Percentiles rank a stretch among this genome's conserved stretches.
These are phyloP conservation scores for Fraxinus angustifolia DNA, from an alignment of 305 asterid genomes.

Conservation along the genomic window DNA sequence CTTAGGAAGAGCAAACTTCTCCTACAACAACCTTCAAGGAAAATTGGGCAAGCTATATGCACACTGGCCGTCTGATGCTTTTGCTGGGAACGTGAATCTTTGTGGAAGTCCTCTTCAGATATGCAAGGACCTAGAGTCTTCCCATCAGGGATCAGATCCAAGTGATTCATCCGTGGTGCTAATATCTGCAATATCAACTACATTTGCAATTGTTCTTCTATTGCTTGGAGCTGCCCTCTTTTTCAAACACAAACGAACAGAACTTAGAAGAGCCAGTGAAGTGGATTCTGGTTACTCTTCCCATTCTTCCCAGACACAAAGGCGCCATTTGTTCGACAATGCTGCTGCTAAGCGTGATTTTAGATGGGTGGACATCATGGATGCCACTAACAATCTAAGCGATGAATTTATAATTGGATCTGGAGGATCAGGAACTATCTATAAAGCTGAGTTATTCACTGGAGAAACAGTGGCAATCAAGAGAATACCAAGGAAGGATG, in stretches of 20 bases:
- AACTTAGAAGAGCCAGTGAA: conserved; percentile 36
- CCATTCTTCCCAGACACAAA: conserved; percentile 63
- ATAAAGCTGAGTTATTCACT: conserved; percentile 60
- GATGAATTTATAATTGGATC: conserved; percentile 76
- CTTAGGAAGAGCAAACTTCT: conserved; percentile 66
- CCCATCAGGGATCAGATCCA: conserved; percentile 22
- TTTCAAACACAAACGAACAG: conserved; percentile 61
- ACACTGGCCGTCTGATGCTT: conserved; percentile 71
- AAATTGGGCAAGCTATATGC: conserved; percentile 54
- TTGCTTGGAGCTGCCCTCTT: conserved; percentile 61
- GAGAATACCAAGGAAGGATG: conserved; percentile 64
- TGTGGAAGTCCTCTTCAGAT: conserved; percentile 73
- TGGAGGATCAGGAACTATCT: conserved; percentile 83
- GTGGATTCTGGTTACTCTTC: conserved; percentile 52
- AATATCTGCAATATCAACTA: conserved; percentile 57
- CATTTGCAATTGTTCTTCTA: conserved; percentile 43
- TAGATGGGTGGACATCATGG: conserved; percentile 83
- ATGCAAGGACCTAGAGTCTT: conserved; percentile 40
- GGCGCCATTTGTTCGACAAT: conserved; percentile 53
- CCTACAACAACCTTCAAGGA: conserved; percentile 72
- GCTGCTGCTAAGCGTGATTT: conserved; percentile 49
- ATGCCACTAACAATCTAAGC: conserved; percentile 79
- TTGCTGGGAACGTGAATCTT: conserved; percentile 55
- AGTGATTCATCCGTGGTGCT: conserved; percentile 52
- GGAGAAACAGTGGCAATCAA: conserved; percentile 83